Conservation (phyloP, 2,329 filamentous ascomycete genomes). For the Dichotomopilus funicola region DNA sequence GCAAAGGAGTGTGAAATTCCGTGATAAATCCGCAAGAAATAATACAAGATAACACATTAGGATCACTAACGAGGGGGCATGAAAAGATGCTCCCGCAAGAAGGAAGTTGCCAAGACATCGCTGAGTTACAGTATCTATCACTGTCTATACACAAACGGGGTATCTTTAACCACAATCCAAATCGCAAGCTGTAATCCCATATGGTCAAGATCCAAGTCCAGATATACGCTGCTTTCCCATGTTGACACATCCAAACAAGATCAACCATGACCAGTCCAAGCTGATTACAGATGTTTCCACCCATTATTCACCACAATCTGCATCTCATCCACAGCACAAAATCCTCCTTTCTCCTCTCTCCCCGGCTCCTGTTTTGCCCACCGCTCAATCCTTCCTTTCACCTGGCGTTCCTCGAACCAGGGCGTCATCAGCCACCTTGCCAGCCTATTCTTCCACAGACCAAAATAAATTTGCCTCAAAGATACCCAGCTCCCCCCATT, state of each 20-base stretch:
- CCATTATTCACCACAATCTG: conserved; percentile 53
- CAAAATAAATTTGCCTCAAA: conserved; percentile 41
- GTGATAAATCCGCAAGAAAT: too few species aligned
- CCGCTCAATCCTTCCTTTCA: conserved; percentile 36
- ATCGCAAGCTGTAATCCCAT: too few species aligned
- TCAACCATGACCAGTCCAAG: neutral
- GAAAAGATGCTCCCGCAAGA: too few species aligned
- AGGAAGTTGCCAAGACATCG: too few species aligned
- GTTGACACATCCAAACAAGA: neutral
- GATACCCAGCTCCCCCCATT: conserved; percentile 40
- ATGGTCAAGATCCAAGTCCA: neutral
- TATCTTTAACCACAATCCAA: too few species aligned
- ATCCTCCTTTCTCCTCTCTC: conserved; percentile 37
- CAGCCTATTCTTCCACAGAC: conserved; percentile 55
- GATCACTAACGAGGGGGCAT: too few species aligned
- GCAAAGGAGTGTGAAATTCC: too few species aligned
- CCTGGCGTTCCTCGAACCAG: conserved; percentile 29
- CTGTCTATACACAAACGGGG: too few species aligned
- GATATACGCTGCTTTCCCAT: neutral
- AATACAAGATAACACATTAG: too few species aligned
- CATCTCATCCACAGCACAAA: conserved; percentile 54
- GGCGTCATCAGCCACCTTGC: conserved; percentile 22
- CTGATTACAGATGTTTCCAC: conserved; percentile 47
- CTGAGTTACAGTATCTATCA: too few species aligned
- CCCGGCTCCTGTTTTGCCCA: conserved; percentile 33